Conservation (phyloP, 768 basidiomycete species). For the Leccinellum rugosiceps region DNA sequence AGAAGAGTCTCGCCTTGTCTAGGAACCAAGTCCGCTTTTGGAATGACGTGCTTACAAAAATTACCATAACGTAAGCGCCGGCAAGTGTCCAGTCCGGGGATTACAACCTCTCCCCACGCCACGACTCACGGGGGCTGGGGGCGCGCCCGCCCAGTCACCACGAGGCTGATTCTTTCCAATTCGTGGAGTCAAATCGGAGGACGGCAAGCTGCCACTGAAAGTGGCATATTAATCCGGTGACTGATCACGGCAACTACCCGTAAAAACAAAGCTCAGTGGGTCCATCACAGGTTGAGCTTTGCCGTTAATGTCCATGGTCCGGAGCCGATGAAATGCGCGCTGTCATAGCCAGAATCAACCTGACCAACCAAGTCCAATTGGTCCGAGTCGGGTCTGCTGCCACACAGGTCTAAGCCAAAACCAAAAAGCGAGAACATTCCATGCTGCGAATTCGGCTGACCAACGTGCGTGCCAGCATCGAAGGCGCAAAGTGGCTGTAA, state of each 20-base stretch:
- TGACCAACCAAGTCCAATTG: background rate
- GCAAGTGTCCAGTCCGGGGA: background rate
- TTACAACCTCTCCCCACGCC: background rate
- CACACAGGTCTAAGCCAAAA: background rate
- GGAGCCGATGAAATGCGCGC: background rate
- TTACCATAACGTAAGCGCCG: background rate
- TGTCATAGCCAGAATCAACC: background rate
- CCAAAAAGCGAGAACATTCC: background rate
- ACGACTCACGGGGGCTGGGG: conserved; percentile 39
- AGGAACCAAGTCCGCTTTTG: conserved; percentile 41
- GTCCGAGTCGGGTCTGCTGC: background rate
- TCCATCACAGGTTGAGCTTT: background rate
- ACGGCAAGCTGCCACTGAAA: background rate
- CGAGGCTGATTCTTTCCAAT: conserved; percentile 14
- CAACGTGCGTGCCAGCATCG: background rate
- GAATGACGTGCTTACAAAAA: conserved; percentile 27
- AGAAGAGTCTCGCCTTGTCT: background rate
- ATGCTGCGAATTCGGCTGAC: no score
- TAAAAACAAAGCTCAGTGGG: background rate
- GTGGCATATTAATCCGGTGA: no score
- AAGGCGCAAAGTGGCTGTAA: background rate
- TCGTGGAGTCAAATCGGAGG: background rate
- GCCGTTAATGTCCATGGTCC: background rate
- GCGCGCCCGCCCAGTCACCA: background rate
- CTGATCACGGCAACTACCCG: background rate